Conservation (phyloP, 1,284 basidiomycete genomes). For the Leccinum ponderosum region DNA sequence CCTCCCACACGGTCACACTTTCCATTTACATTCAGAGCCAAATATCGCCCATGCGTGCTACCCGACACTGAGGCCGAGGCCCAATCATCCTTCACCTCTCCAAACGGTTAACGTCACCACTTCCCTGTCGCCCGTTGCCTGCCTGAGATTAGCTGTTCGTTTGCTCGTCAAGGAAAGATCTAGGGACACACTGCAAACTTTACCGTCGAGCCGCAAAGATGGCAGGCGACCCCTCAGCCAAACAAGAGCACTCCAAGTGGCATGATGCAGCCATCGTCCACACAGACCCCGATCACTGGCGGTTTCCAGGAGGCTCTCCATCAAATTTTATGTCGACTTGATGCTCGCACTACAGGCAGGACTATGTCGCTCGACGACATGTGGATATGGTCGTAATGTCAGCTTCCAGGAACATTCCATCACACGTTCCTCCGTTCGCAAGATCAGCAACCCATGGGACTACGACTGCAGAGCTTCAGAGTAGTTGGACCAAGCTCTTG, state of each 20-base stretch:
- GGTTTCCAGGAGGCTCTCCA: conserved; percentile 9
- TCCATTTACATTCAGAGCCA: conserved; percentile 6
- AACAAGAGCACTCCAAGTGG: neutral
- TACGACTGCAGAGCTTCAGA: neutral
- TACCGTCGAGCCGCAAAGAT: neutral
- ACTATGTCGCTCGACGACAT: neutral
- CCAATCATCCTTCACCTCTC: neutral
- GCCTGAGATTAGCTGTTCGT: conserved; percentile 13
- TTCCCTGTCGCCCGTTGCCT: conserved; percentile 9
- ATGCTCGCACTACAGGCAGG: neutral
- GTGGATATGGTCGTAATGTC: neutral
- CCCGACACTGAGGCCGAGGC: neutral
- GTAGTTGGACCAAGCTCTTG: neutral
- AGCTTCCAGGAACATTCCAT: neutral
- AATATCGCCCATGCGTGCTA: neutral
- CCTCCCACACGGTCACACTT: conserved; percentile 1
- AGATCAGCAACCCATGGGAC: neutral
- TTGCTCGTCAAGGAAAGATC: conserved; percentile 8
- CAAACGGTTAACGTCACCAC: conserved; percentile 9
- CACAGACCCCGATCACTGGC: conserved; percentile 5
- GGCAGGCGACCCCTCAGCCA: neutral
- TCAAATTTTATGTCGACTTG: neutral
- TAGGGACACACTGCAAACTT: neutral
- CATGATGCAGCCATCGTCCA: neutral
- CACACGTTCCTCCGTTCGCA: neutral